Evolutionary conservation across 345 rosid genomes (phyloP).

Genomic region (Eucalyptus dawsonii): DNA sequence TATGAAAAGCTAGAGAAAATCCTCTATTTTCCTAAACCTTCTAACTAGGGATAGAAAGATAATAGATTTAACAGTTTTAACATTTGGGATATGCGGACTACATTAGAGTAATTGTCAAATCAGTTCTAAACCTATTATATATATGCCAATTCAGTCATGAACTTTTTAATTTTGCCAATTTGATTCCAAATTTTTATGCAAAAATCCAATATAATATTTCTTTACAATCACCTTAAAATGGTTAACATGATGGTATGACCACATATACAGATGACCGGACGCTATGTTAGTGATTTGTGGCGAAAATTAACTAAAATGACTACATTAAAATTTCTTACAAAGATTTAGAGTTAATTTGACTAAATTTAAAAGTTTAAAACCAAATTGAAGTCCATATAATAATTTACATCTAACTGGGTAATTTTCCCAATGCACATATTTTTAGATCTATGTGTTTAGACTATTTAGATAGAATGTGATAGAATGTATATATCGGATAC

Average conservation of each 20-base stretch:
- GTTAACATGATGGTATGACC: too few relatives aligned
- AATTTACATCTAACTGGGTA: too few relatives aligned
- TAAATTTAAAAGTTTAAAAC: background rate
- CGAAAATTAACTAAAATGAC: too few relatives aligned
- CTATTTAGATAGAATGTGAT: background rate
- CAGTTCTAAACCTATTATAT: fast-evolving
- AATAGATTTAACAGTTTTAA: too few relatives aligned
- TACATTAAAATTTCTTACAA: background rate
- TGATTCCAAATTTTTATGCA: fast-evolving
- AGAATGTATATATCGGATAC: background rate
- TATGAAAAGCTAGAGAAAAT: too few relatives aligned
- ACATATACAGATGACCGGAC: too few relatives aligned
- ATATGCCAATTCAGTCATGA: fast-evolving
- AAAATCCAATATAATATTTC: background rate
- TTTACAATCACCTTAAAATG: too few relatives aligned
- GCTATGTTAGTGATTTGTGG: fast-evolving
- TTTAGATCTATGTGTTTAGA: background rate
- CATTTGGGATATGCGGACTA: too few relatives aligned
- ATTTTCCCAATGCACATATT: background rate
- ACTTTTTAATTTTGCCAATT: background rate
- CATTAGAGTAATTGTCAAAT: background rate
- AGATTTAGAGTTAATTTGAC: background rate
- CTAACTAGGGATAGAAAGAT: too few relatives aligned
- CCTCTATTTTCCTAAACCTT: too few relatives aligned
- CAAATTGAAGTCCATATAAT: too few relatives aligned